phyloP scores from a whole-genome alignment of 2,329 filamentous ascomycete genomes.

The Hypoxylon sp. region DNA sequence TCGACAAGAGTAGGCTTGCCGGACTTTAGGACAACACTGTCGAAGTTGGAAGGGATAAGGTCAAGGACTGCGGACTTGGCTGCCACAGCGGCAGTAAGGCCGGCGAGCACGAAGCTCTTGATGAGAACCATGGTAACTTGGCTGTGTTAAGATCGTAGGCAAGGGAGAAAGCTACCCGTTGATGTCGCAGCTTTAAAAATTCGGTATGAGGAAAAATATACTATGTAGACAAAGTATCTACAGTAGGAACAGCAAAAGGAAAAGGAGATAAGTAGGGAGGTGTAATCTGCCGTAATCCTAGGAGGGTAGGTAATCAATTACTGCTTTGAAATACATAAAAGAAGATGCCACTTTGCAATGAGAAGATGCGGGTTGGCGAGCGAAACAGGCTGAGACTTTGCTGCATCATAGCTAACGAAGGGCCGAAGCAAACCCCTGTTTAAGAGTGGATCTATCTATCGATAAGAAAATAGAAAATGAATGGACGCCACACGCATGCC shows the following conservation, averaged over 20 bases:
- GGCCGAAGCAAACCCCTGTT: slow-evolving; percentile 15
- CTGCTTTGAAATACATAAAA: slow-evolving; percentile 49
- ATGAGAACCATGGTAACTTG: slow-evolving; percentile 58
- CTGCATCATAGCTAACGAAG: slow-evolving; percentile 22
- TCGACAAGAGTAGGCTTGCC: slow-evolving; percentile 96
- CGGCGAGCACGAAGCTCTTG: slow-evolving; percentile 67
- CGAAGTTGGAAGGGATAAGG: slow-evolving; percentile 90
- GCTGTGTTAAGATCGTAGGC: slow-evolving; percentile 15
- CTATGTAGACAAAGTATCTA: slow-evolving; percentile 1
- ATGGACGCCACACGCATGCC: no score
- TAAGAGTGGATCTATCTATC: slow-evolving; percentile 23
- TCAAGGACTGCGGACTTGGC: slow-evolving; percentile 88
- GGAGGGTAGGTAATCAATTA: slow-evolving; percentile 23
- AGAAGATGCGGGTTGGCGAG: slow-evolving; percentile 24
- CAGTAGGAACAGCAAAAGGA: neutral
- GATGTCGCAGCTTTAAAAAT: neutral
- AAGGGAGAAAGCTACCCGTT: slow-evolving; percentile 16
- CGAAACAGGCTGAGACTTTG: no score
- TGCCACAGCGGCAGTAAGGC: slow-evolving; percentile 63
- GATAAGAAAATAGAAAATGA: slow-evolving; percentile 20
- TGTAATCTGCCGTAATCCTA: slow-evolving; percentile 19
- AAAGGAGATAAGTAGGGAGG: slow-evolving; percentile 5
- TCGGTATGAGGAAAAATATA: slow-evolving; percentile 9
- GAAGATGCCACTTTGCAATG: slow-evolving; percentile 51
- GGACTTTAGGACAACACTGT: slow-evolving; percentile 85